Percentiles rank a stretch among this genome's conserved stretches.
phyloP scores from a whole-genome alignment of 2,329 filamentous ascomycete species.

The Drechmeria coniospora region DNA sequence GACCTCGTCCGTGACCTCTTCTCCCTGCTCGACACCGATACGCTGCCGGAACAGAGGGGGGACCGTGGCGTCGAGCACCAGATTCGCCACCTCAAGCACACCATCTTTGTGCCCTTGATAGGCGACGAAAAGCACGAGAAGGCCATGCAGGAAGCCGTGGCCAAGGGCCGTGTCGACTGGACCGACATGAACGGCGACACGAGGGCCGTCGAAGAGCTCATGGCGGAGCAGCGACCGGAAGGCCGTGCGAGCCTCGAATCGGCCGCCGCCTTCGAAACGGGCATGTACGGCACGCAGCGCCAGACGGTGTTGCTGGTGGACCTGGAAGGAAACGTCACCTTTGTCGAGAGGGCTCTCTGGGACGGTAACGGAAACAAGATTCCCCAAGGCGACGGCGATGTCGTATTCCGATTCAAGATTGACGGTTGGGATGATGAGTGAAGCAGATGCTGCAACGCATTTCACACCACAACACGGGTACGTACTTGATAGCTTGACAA shows the following conservation, averaged over 20 bases:
- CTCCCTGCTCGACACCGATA: conserved; percentile 39
- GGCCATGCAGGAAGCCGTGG: conserved; percentile 27
- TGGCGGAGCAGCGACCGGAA: conserved; percentile 23
- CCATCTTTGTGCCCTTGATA: conserved; percentile 46
- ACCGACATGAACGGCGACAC: conserved; percentile 20
- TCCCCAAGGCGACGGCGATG: conserved; percentile 37
- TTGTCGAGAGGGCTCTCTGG: conserved; percentile 43
- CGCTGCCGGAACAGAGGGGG: conserved; percentile 27
- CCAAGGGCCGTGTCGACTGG: conserved; percentile 20
- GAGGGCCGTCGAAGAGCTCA: conserved; percentile 19
- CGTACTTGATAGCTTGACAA: too few relatives aligned
- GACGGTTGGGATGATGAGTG: conserved; percentile 31
- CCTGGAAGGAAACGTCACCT: conserved; percentile 45
- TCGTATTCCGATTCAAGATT: conserved; percentile 39
- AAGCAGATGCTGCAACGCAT: background rate
- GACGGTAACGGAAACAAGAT: conserved; percentile 41
- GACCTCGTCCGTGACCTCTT: conserved; percentile 37
- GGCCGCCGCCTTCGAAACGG: conserved; percentile 34
- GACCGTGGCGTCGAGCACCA: conserved; percentile 36
- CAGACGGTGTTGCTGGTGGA: conserved; percentile 48
- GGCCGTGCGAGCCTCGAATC: conserved; percentile 10
- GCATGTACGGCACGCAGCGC: conserved; percentile 49
- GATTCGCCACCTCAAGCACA: conserved; percentile 37
- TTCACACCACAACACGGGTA: too few relatives aligned
- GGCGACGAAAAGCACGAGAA: conserved; percentile 30